Conservation (phyloP, 495 filamentous ascomycete species). For the Aspergillus homomorphus region DNA sequence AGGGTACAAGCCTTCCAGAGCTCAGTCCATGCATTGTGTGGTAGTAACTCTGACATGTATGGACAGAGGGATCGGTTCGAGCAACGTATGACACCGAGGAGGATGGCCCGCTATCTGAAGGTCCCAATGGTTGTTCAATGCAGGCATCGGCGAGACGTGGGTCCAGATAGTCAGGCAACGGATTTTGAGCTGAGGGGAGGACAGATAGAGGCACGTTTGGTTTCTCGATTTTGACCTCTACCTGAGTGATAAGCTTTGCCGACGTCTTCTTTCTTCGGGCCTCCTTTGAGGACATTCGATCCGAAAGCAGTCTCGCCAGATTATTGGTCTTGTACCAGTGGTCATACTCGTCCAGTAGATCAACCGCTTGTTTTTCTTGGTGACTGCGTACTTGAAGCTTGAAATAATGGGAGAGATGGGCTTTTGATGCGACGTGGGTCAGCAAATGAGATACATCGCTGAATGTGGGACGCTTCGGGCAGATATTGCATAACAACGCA, state of each 20-base stretch:
- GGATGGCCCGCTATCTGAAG: slow-evolving; percentile 1
- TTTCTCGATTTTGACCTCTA: slow-evolving; percentile 3
- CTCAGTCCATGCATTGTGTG: background rate
- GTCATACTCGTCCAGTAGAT: slow-evolving; percentile 58
- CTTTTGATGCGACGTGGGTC: slow-evolving; percentile 83
- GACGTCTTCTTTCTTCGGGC: slow-evolving; percentile 49
- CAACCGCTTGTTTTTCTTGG: slow-evolving; percentile 49
- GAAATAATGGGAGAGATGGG: slow-evolving; percentile 72
- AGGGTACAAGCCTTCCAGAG: background rate
- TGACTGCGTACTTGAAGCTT: slow-evolving; percentile 64
- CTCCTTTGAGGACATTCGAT: slow-evolving; percentile 70
- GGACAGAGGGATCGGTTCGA: slow-evolving; percentile 4
- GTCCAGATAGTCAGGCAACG: slow-evolving; percentile 30
- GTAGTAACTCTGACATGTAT: background rate
- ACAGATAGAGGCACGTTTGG: slow-evolving; percentile 1
- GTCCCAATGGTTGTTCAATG: slow-evolving; percentile 1
- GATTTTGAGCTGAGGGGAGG: background rate
- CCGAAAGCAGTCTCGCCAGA: slow-evolving; percentile 63
- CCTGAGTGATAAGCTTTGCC: slow-evolving; percentile 14
- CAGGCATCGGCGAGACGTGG: slow-evolving; percentile 32
- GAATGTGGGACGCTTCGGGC: slow-evolving; percentile 71
- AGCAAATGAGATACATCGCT: slow-evolving; percentile 86
- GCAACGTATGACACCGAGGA: slow-evolving; percentile 1
- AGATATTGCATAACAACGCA: slow-evolving; percentile 73
- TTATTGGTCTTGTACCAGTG: slow-evolving; percentile 65